These are phyloP conservation scores for Eimeria acervulina DNA, from an alignment of 169 alveolate genomes.

Conservation along the genomic window DNA sequence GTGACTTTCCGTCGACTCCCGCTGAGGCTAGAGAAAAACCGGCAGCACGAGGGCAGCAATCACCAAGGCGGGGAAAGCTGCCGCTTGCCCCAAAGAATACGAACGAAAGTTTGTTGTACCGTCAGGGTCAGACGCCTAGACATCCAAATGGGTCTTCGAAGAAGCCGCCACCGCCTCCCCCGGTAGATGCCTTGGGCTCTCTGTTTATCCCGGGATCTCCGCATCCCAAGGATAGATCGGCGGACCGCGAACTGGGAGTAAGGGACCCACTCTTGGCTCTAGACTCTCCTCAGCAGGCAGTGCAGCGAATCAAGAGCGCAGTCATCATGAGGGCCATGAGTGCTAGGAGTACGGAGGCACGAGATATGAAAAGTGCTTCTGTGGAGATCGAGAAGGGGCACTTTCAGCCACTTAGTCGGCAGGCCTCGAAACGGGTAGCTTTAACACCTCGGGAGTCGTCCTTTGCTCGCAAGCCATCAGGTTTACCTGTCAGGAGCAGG, in stretches of 20 bases:
- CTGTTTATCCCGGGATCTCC: conserved; percentile 26
- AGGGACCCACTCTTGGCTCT: conserved; percentile 60
- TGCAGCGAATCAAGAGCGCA: conserved; percentile 61
- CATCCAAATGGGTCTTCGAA: background rate
- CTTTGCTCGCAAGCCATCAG: conserved; percentile 22
- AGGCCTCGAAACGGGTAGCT: conserved; percentile 11
- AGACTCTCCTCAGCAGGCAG: conserved; percentile 9
- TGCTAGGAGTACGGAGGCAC: background rate
- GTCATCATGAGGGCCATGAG: conserved; percentile 33
- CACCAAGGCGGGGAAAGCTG: conserved; percentile 29
- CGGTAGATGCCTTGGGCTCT: conserved; percentile 47
- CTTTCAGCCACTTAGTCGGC: conserved; percentile 29
- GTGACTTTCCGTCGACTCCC: conserved; percentile 6
- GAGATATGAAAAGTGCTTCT: conserved; percentile 28
- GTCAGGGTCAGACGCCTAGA: conserved; percentile 4
- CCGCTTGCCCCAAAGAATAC: conserved; percentile 26
- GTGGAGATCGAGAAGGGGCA: conserved; percentile 11
- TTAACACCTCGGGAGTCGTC: conserved; percentile 9
- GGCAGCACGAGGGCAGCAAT: background rate
- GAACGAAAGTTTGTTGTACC: background rate
- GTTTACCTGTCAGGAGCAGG: conserved; percentile 19
- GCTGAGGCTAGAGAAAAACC: background rate
- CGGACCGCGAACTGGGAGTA: conserved; percentile 7
- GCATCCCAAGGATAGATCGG: background rate
- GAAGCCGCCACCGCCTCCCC: conserved; percentile 52